phyloP scores from a whole-genome alignment of 2,329 filamentous ascomycete genomes.

The Cucurbitaria berberidis region DNA sequence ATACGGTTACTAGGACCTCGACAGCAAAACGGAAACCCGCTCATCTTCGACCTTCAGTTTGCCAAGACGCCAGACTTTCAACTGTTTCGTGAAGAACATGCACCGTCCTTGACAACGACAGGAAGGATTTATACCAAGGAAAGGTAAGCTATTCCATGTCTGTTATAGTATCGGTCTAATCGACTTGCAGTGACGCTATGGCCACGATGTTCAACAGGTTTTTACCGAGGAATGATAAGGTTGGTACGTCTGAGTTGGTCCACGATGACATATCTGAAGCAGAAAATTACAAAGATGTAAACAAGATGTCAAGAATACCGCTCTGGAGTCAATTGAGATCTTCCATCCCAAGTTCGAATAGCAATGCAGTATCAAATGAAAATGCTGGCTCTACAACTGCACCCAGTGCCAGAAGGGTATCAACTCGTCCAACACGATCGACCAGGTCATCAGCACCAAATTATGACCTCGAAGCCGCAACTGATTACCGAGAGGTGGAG shows the following conservation, averaged over 20 bases:
- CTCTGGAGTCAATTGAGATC: neutral
- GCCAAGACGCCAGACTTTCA: slow-evolving; percentile 8
- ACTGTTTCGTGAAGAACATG: slow-evolving; percentile 12
- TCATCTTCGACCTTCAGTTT: slow-evolving; percentile 34
- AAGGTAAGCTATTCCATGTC: slow-evolving; percentile 3
- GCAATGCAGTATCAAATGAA: neutral
- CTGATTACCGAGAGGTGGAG: slow-evolving; percentile 1
- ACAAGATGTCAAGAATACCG: neutral
- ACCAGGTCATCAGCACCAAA: slow-evolving; percentile 13
- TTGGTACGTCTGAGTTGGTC: slow-evolving; percentile 6
- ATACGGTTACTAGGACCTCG: slow-evolving; percentile 29
- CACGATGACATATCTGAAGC: neutral
- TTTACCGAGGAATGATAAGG: slow-evolving; percentile 17
- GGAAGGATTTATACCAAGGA: neutral
- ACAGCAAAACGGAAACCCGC: slow-evolving; percentile 4
- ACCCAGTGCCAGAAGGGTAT: neutral
- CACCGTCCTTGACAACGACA: neutral
- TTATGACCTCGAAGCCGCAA: neutral
- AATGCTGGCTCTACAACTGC: neutral
- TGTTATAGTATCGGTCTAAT: slow-evolving; percentile 1
- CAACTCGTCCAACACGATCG: slow-evolving; percentile 12
- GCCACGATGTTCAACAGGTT: slow-evolving; percentile 16
- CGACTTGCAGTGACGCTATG: slow-evolving; percentile 16
- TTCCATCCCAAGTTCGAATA: neutral
- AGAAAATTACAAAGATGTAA: neutral